Evolutionary conservation across 495 filamentous ascomycete genomes (phyloP).

Genomic region (Neurospora sublineolata): DNA sequence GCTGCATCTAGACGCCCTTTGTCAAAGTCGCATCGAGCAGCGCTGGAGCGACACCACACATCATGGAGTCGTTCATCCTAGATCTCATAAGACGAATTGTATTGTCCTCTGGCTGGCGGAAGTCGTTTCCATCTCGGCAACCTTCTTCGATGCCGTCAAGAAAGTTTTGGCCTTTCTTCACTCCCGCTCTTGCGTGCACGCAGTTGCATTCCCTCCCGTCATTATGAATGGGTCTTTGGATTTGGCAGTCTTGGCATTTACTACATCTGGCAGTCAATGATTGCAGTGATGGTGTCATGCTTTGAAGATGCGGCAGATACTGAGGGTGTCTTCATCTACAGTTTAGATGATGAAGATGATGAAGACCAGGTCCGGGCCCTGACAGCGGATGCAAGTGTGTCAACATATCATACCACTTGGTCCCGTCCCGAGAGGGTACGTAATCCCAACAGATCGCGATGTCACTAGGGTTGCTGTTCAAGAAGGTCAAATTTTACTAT

Average conservation of each 20-base stretch:
- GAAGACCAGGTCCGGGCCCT: background rate
- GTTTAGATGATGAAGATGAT: background rate
- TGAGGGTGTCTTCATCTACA: background rate
- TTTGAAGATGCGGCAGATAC: background rate
- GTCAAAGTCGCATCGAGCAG: background rate
- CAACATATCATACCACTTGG: background rate
- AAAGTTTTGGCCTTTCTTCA: background rate
- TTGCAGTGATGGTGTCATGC: background rate
- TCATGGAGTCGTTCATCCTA: background rate
- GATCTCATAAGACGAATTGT: background rate
- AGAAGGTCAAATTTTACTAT: background rate
- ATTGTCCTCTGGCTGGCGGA: background rate
- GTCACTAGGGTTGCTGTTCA: background rate
- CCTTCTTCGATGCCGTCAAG: background rate
- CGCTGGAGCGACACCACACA: background rate
- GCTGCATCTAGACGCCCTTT: constrained; percentile 22
- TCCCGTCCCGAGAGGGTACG: background rate
- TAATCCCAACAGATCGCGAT: background rate
- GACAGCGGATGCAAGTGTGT: background rate
- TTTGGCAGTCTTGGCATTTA: background rate
- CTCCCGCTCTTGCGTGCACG: background rate
- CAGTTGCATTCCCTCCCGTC: background rate
- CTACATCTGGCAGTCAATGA: background rate
- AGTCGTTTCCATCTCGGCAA: background rate
- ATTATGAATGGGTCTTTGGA: background rate